A percentile compares a stretch with the other conserved stretches of the same genome.
These are phyloP conservation scores for Paraphaeosphaeria sporulosa DNA, from an alignment of 2,329 filamentous ascomycete genomes.

Conservation along the genomic window DNA sequence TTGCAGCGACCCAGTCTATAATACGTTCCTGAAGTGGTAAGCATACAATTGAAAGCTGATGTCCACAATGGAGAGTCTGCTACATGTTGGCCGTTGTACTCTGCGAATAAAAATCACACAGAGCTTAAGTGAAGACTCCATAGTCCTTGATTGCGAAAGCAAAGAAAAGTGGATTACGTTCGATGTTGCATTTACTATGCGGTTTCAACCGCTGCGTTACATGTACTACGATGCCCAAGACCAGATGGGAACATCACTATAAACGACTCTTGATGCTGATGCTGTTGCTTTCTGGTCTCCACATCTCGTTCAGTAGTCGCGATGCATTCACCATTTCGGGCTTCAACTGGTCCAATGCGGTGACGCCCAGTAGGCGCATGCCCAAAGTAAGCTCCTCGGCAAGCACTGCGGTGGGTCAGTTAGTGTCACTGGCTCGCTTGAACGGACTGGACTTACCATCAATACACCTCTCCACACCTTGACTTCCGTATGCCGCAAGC, in stretches of 20 bases:
- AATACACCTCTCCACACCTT: conserved; percentile 46
- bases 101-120: no score
- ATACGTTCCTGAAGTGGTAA: background rate
- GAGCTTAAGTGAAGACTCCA: no score
- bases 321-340: conserved; percentile 65
- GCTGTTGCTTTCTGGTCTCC: conserved; percentile 34
- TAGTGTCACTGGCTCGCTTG: background rate
- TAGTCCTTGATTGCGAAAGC: no score
- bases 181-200: no score
- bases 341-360: conserved; percentile 66
- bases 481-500: conserved; percentile 46
- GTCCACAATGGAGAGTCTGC: no score
- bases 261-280: conserved; percentile 32
- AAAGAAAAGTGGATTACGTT: no score
- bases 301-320: conserved; percentile 47
- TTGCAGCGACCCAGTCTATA: background rate
- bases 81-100: no score
- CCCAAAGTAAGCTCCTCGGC: conserved; percentile 70
- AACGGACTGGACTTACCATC: conserved; percentile 39
- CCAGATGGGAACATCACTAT: conserved; percentile 17
- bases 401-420: conserved; percentile 43
- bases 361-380: conserved; percentile 72
- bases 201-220: no score
- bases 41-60: no score
- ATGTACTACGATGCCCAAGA: background rate